Base-by-base conservation (phyloP, 768 basidiomycete species). In the Roridomyces roridus region DNA sequence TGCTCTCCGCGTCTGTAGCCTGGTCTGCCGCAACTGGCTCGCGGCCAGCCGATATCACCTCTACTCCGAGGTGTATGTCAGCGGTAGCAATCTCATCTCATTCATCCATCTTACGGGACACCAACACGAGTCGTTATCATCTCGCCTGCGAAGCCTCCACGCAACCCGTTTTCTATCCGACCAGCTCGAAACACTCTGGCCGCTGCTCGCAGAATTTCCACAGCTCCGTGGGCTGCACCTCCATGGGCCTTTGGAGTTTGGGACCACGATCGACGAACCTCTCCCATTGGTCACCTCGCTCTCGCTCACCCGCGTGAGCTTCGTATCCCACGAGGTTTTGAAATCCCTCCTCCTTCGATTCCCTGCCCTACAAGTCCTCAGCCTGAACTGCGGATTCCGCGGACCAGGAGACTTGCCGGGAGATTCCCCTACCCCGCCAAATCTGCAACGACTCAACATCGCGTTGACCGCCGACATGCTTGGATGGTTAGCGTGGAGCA, bases 31-130 rank as follows among this genome's bases (percentile, higher is more conserved):
- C 7, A 12, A 51, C 20, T 57, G 48, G 48, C 49, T 57, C 14
- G 39, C 14, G 12, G 18, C 43, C 37, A 57, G 56, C 44, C n/a
- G 56, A 45, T 26, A 57, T 12, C 49, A 57, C 21, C 47, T 57
- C 20, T 51, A 36, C n/a, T 26, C 18, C 11, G 31, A 21, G n/a
- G 6, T 46, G n/a, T 57, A 46, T 2, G 12, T 57, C 7, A 23
- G 28, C 8, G 20, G 17, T 18, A 28, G 49, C 17, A 46, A 41
- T 34, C 18, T 57, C 15, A 6, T 14, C 5, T 3, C 15, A 18
- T 51, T 51, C 7, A 6, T 18, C 3, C 28, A 41, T 9, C 43
- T 51, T 15, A 29, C 46, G 6, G 14, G 40, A 15, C 45, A 37
- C 2, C 55, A 48, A 8, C 5, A 20, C 15, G 46, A 57, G 14